A percentile compares a stretch with the other conserved stretches of the same genome.
phyloP scores from a whole-genome alignment of 306 rosid species.

The Alnus rubra region DNA sequence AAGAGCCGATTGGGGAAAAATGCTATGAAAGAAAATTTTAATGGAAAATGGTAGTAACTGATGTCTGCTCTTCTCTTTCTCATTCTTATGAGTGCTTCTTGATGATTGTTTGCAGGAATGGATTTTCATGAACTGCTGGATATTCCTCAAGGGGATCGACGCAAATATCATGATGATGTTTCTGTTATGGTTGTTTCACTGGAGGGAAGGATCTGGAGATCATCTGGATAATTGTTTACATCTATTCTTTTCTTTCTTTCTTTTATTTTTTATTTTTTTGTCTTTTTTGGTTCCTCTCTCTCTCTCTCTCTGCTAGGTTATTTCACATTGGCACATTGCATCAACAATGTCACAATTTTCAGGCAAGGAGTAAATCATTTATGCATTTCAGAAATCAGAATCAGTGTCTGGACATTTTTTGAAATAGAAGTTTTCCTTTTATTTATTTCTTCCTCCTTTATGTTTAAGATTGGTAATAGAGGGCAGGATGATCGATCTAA shows the following conservation, averaged over 20 bases:
- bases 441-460: neutral
- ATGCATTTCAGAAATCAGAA: constrained; percentile 32
- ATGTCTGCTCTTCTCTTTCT: neutral
- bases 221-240: constrained; percentile 47
- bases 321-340: constrained; percentile 42
- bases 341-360: constrained; percentile 48
- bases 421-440: constrained; percentile 1
- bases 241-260: neutral
- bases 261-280: constrained; percentile 12
- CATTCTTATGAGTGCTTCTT: neutral
- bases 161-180: constrained; percentile 68
- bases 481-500: constrained; percentile 2
- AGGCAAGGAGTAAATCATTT: constrained; percentile 39
- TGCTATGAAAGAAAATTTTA: neutral
- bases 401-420: constrained; percentile 22
- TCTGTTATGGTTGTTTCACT: constrained; percentile 65
- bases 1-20: neutral
- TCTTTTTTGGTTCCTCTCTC: neutral
- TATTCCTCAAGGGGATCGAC: constrained; percentile 64
- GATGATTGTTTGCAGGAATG: constrained; percentile 42
- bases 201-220: constrained; percentile 72
- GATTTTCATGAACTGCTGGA: constrained; percentile 64
- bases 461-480: neutral
- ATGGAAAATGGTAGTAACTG: neutral
- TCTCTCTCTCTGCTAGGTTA: constrained; percentile 25